Percentiles rank a stretch among this genome's conserved stretches.
Evolutionary conservation across 257 asterid genomes (phyloP).

Genomic region (Rehmannia glutinosa): DNA sequence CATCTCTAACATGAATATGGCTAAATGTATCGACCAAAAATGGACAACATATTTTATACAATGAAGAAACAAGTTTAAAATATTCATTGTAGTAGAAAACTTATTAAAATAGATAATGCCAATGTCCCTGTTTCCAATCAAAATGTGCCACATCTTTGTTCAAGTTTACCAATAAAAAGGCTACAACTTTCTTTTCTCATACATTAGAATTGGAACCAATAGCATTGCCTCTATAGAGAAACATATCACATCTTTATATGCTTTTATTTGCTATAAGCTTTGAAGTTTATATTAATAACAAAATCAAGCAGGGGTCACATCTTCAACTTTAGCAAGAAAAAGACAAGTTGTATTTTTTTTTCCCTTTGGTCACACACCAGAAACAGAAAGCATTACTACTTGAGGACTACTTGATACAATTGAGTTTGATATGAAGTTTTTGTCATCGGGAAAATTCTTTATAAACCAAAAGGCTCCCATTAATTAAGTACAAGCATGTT

Average conservation of each 20-base stretch:
- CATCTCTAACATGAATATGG: neutral
- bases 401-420: neutral
- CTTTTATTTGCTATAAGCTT: neutral
- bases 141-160: neutral
- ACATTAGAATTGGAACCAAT: neutral
- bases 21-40: neutral
- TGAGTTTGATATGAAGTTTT: neutral
- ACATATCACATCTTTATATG: neutral
- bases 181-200: neutral
- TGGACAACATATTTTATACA: neutral
- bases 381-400: neutral
- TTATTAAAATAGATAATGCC: neutral
- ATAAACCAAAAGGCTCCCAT: neutral
- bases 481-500: neutral
- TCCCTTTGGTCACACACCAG: neutral
- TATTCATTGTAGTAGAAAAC: neutral
- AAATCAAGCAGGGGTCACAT: neutral
- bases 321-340: neutral
- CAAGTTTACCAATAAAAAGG: neutral
- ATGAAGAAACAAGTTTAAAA: neutral
- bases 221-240: neutral
- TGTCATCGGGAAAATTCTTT: neutral
- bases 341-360: neutral
- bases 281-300: neutral
- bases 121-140: neutral